Evolutionary conservation across 2,329 filamentous ascomycete genomes (phyloP), one percentile per base, ranked within the genome.

Genomic region (Westerdykella ornata): DNA sequence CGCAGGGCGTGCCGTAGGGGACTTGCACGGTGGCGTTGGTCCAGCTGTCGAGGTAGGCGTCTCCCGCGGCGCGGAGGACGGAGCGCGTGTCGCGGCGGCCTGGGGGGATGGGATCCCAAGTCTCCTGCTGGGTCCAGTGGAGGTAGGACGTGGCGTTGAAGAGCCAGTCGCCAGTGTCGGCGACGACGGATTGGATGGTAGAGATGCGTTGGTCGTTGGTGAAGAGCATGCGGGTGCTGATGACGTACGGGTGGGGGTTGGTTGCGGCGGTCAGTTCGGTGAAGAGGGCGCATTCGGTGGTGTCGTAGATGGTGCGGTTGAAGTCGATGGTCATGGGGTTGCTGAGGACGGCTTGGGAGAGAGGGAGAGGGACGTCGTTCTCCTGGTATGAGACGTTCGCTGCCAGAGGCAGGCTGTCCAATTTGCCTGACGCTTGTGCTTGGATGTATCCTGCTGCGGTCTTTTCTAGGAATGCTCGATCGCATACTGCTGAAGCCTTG

Each of bases 1-100:
- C 51, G 40, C 56, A 59, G 3, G 56, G 51, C 11, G 48, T 51
- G n/a, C 56, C 56, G 32, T 56, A 59, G 5, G 56, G 56, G 3
- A 52, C 56, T 5, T 38, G 42, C 16, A 57, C 48, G n/a, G 35
- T 50, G 8, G 49, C 49, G 29, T 59, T 41, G 9, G 39, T 42
- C 52, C 52, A 59, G 39, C 47, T 52, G 29, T 57, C 53, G 22
- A 56, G 49, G 32, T 59, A 59, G 19, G 47, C 48, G 26, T 59
- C 54, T 11, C 48, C 55, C 3, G 53, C 55, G 4, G 51, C 50
- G 34, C 48, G 34, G 35, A 58, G 51, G 15, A 46, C 43, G 4
- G 46, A 42, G 34, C 53, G 51, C 3, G 22, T 43, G 31, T 58
- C 49, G 11, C 43, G 43, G 16, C 49, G 48, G 4, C 7, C 37